These are phyloP conservation scores for Singerocomus rubriflavus DNA, from an alignment of 1,284 basidiomycete genomes.

Conservation along the genomic window DNA sequence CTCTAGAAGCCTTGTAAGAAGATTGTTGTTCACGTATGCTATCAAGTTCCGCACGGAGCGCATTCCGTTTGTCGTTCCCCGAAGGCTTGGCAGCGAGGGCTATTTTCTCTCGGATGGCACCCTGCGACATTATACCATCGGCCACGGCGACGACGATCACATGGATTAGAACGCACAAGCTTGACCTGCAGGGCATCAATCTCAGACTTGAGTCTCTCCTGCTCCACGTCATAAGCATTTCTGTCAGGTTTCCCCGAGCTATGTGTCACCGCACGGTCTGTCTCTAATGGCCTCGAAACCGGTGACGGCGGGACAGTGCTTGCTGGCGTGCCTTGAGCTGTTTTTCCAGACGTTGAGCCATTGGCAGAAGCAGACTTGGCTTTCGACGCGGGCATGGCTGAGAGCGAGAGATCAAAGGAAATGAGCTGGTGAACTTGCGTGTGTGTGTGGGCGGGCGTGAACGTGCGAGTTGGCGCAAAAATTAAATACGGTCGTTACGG, in stretches of 20 bases:
- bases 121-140: slow-evolving; percentile 45
- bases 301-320: slow-evolving; percentile 49
- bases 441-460: too few relatives aligned
- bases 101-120: slow-evolving; percentile 79
- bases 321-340: slow-evolving; percentile 37
- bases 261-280: slow-evolving; percentile 39
- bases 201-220: slow-evolving; percentile 77
- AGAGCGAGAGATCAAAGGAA: neutral
- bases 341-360: slow-evolving; percentile 43
- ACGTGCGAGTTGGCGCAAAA: slow-evolving; percentile 16
- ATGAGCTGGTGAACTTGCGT: neutral
- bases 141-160: neutral
- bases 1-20: slow-evolving; percentile 71
- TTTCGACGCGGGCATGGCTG: slow-evolving; percentile 50
- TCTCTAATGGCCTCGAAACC: slow-evolving; percentile 40
- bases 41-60: slow-evolving; percentile 83
- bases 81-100: slow-evolving; percentile 55
- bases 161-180: slow-evolving; percentile 56
- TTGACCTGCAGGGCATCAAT: slow-evolving; percentile 80
- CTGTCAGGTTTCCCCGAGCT: slow-evolving; percentile 75
- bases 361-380: slow-evolving; percentile 47
- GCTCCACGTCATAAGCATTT: slow-evolving; percentile 75
- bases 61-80: slow-evolving; percentile 70
- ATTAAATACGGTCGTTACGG: slow-evolving; percentile 1
- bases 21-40: slow-evolving; percentile 79